These are phyloP conservation scores for Nidula niveotomentosa DNA, from an alignment of 1,284 basidiomycete genomes.

Conservation along the genomic window DNA sequence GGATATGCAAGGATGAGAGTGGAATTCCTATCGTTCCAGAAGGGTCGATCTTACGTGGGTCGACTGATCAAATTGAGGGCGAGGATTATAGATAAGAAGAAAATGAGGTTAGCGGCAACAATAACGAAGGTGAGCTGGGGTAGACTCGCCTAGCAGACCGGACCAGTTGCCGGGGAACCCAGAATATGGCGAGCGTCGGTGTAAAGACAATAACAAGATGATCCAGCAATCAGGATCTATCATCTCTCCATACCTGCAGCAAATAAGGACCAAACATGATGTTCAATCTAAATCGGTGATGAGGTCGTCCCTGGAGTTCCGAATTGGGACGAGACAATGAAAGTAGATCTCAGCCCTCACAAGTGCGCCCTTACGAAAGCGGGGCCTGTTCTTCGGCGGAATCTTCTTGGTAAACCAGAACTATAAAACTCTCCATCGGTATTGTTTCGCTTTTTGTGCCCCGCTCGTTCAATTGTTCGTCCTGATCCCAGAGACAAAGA, in stretches of 20 bases:
- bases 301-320: slow-evolving; percentile 27
- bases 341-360: slow-evolving; percentile 24
- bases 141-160: slow-evolving; percentile 7
- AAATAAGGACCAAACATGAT: slow-evolving; percentile 20
- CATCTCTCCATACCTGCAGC: slow-evolving; percentile 29
- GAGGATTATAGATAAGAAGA: slow-evolving; percentile 15
- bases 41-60: slow-evolving; percentile 22
- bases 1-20: neutral
- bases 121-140: slow-evolving; percentile 34
- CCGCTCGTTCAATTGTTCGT: slow-evolving; percentile 65
- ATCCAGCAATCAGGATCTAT: neutral
- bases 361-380: slow-evolving; percentile 33
- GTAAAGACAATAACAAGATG: slow-evolving; percentile 29
- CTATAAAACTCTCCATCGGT: slow-evolving; percentile 58
- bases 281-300: too few species aligned
- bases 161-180: slow-evolving; percentile 13
- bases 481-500: slow-evolving; percentile 41
- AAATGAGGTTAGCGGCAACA: slow-evolving; percentile 29
- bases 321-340: slow-evolving; percentile 39
- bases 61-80: slow-evolving; percentile 7
- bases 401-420: slow-evolving; percentile 32
- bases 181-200: slow-evolving; percentile 7
- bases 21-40: slow-evolving; percentile 11
- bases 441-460: slow-evolving; percentile 61
- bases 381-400: slow-evolving; percentile 40